phyloP scores from a whole-genome alignment of 495 filamentous ascomycete species.

The Tuber indicum region DNA sequence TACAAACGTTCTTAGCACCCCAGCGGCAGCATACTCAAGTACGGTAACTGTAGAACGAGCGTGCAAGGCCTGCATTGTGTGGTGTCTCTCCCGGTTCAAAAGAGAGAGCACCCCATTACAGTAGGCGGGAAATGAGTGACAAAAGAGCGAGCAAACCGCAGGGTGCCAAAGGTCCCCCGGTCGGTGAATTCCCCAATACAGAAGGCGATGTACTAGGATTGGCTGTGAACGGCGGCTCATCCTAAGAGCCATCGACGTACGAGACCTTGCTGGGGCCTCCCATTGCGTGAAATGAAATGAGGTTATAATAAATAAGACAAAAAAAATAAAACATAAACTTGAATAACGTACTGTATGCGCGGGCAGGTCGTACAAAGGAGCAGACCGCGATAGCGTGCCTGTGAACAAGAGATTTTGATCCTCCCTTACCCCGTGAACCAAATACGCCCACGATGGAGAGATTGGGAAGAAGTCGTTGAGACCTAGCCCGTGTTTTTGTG shows the following conservation, averaged over 20 bases:
- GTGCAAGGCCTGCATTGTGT: not conserved
- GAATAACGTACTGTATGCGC: not conserved
- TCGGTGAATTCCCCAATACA: not conserved
- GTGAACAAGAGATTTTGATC: not conserved
- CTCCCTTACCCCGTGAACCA: not conserved
- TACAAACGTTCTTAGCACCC: not conserved
- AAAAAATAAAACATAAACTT: not conserved
- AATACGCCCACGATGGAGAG: not conserved
- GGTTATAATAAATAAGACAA: not conserved
- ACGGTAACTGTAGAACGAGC: not conserved
- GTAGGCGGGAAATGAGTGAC: not conserved
- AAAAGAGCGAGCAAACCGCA: not conserved
- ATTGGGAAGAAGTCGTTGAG: not conserved
- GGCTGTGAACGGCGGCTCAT: not conserved
- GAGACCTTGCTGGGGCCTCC: not conserved
- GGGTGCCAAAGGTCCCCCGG: not conserved
- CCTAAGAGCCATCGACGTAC: not conserved
- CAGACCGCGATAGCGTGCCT: not conserved
- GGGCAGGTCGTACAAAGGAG: not conserved
- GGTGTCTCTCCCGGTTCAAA: not conserved
- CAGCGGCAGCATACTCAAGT: not conserved
- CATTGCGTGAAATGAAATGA: constrained; percentile 4
- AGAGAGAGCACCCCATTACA: not conserved
- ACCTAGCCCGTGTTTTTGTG: not conserved
- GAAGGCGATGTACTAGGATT: not conserved